Percentiles rank a stretch among this genome's conserved stretches.
These are phyloP conservation scores for Macadamia tetraphylla DNA, from an alignment of 164 flowering plant genomes.

Conservation along the genomic window DNA sequence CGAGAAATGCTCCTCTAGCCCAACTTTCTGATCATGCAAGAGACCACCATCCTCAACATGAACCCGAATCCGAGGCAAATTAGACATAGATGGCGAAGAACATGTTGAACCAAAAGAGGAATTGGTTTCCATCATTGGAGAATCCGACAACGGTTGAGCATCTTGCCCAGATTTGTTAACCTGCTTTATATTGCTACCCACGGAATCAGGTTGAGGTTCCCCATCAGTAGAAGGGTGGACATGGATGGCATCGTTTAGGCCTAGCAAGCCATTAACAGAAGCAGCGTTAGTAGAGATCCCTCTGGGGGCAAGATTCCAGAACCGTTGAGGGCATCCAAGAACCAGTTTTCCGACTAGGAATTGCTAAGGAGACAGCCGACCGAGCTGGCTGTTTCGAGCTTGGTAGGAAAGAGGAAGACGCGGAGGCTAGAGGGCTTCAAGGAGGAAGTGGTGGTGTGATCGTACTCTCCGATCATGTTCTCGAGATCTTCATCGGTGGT, in stretches of 20 bases:
- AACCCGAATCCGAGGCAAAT: constrained; percentile 68
- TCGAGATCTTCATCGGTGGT: too few species aligned
- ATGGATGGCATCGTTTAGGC: constrained; percentile 28
- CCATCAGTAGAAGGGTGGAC: too few species aligned
- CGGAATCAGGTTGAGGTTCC: too few species aligned
- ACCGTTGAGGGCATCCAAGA: constrained; percentile 71
- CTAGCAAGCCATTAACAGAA: constrained; percentile 43
- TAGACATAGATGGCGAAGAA: constrained; percentile 60
- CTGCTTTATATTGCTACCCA: too few species aligned
- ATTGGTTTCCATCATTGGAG: too few species aligned
- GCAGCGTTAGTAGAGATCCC: constrained; percentile 52
- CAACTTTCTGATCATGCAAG: constrained; percentile 34
- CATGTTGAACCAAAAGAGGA: constrained; percentile 17
- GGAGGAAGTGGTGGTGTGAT: constrained; percentile 9
- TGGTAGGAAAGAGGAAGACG: constrained; percentile 49
- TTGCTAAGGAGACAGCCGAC: constrained; percentile 63
- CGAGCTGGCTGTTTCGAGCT: constrained; percentile 55
- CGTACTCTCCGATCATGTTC: too few species aligned
- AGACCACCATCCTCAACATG: constrained; percentile 41
- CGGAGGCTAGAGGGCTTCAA: constrained; percentile 44
- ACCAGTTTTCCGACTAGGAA: constrained; percentile 82
- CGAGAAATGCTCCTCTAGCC: constrained; percentile 47
- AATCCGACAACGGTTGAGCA: too few species aligned
- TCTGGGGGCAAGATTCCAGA: constrained; percentile 28
- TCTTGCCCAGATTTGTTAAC: too few species aligned